Evolutionary conservation across 2,329 filamentous ascomycete genomes (phyloP).

Genomic region (Talaromyces sp.): DNA sequence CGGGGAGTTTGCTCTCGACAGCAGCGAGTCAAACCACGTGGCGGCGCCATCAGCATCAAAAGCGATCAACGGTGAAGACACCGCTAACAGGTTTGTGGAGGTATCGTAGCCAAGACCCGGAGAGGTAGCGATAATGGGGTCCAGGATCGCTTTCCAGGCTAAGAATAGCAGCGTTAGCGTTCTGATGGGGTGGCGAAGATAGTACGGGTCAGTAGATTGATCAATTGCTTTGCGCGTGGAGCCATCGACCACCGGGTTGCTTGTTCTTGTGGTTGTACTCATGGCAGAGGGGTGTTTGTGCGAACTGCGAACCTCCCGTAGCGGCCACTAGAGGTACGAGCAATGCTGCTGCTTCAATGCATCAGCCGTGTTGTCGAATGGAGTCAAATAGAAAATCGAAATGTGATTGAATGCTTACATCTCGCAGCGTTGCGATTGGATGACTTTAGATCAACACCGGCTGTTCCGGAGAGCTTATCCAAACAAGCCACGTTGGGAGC

Average conservation of each 20-base stretch:
- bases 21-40: not conserved
- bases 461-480: not conserved
- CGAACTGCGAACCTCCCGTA: not conserved
- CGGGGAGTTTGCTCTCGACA: not conserved
- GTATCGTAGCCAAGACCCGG: conserved; percentile 63
- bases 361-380: not conserved
- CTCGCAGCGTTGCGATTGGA: not conserved
- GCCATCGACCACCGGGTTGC: not conserved
- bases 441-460: not conserved
- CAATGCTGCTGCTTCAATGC: not conserved
- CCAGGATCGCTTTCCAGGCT: conserved; percentile 55
- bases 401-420: not conserved
- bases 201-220: not conserved
- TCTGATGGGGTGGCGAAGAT: conserved; percentile 27
- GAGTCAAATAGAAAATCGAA: not conserved
- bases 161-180: conserved; percentile 44
- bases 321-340: not conserved
- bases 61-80: conserved; percentile 11
- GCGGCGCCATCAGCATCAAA: not conserved
- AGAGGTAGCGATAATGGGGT: conserved; percentile 47
- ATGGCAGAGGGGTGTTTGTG: not conserved
- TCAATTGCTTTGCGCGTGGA: not conserved
- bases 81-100: conserved; percentile 52
- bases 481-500: not conserved
- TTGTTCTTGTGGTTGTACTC: not conserved